Evolutionary conservation across 164 flowering plant species (phyloP).

Genomic region (Vitis amurensis): DNA sequence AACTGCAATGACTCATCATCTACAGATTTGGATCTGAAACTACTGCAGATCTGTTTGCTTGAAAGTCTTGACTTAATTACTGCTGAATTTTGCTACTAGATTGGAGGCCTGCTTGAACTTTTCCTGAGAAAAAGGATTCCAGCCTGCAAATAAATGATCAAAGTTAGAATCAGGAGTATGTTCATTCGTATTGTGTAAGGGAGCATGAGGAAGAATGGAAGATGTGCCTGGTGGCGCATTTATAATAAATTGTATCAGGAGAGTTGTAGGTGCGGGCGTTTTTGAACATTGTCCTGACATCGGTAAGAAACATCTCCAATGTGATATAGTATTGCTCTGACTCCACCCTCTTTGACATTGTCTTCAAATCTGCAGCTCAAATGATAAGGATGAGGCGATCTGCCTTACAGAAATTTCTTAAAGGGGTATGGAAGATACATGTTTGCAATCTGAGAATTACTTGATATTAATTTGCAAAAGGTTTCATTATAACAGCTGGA

Average conservation of each 20-base stretch:
- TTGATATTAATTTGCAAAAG: too few species aligned
- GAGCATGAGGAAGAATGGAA: background rate
- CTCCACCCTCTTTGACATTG: slow-evolving; percentile 91
- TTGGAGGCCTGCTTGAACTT: slow-evolving; percentile 71
- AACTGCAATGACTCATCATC: too few species aligned
- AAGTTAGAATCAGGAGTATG: background rate
- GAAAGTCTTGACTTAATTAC: slow-evolving; percentile 7
- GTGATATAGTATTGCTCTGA: slow-evolving; percentile 93
- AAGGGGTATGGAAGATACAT: too few species aligned
- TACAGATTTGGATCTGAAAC: too few species aligned
- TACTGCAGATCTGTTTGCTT: too few species aligned
- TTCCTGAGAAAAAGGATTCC: slow-evolving; percentile 69
- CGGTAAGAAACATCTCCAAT: slow-evolving; percentile 98
- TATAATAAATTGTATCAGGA: slow-evolving; percentile 92
- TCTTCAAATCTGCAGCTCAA: slow-evolving; percentile 68
- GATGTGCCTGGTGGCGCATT: slow-evolving; percentile 78
- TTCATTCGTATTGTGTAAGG: background rate
- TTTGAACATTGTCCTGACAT: slow-evolving; percentile 80
- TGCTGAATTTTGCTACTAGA: slow-evolving; percentile 57
- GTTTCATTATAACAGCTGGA: too few species aligned
- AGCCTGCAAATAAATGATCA: slow-evolving; percentile 45
- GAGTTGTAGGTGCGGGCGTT: slow-evolving; percentile 95
- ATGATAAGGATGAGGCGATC: too few species aligned
- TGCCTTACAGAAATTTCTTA: too few species aligned
- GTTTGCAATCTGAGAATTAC: too few species aligned